Evolutionary conservation across 495 filamentous ascomycete species (phyloP).

Genomic region (Cenococcum geophilum): DNA sequence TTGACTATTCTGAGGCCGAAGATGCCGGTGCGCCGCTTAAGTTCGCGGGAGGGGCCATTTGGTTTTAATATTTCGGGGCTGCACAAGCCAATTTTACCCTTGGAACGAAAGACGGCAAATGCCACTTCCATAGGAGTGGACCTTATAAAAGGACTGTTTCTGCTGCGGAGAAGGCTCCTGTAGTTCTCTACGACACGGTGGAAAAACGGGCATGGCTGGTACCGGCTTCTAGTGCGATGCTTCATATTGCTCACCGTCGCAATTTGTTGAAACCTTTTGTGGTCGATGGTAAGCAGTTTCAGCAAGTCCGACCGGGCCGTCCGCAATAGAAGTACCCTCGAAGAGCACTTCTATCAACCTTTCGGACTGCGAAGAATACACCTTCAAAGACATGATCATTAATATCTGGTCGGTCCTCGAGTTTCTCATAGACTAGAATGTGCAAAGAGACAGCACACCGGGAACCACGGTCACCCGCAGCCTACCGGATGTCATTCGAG

Average conservation of each 20-base stretch:
- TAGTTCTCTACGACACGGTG: constrained; percentile 26
- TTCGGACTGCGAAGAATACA: constrained; percentile 15
- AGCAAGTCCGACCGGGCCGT: not conserved
- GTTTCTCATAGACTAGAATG: constrained; percentile 28
- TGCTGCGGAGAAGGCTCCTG: constrained; percentile 20
- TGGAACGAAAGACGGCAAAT: constrained; percentile 29
- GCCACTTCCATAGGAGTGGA: constrained; percentile 16
- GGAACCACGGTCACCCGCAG: constrained; percentile 15
- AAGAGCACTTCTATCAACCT: not conserved
- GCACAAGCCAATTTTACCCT: constrained; percentile 21
- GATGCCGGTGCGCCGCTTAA: constrained; percentile 4
- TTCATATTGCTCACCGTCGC: constrained; percentile 27
- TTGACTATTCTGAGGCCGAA: constrained; percentile 29
- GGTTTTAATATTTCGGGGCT: constrained; percentile 17
- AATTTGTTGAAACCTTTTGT: constrained; percentile 16
- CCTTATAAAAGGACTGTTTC: constrained; percentile 23
- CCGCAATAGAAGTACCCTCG: not conserved
- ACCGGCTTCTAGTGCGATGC: constrained; percentile 24
- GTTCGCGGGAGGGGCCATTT: constrained; percentile 18
- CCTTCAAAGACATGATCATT: constrained; percentile 24
- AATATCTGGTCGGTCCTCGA: constrained; percentile 31
- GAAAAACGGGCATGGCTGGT: constrained; percentile 28
- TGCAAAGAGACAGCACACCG: not conserved
- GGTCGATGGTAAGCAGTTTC: constrained; percentile 1
- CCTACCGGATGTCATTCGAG: constrained; percentile 7